Evolutionary conservation across 129 eudicot species (phyloP), one percentile per base, ranked within the genome.

Genomic region (Chrysanthemum seticuspe): DNA sequence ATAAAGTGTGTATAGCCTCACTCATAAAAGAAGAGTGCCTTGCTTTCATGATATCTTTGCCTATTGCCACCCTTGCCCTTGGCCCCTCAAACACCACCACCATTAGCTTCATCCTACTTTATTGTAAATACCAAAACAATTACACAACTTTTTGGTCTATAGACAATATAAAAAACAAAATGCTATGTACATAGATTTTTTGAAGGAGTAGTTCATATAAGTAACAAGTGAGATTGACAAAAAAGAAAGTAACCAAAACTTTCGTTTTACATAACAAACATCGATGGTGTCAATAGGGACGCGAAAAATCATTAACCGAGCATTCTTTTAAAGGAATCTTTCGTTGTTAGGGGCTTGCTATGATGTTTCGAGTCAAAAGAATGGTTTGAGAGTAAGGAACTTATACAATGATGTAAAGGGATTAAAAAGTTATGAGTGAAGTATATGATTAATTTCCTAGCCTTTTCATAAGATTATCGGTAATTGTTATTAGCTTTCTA

Each of bases 1-100:
- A 59, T 69, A 76, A 76, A 58, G 52, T 67, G 52, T 67, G 55
- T 18, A 16, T 19, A 36, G 13, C n/a, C 60, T 60, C 69, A 49
- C 34, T 4, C 48, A 52, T 56, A 76, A 76, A 60, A 76, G 67
- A 76, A 76, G 68, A 55, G 73, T 66, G 73, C 67, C 73, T 76
- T 76, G 75, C 75, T 76, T 76, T 76, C 80, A 76, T 76, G 63
- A 76, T 76, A 76, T 57, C 61, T 68, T 59, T 68, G 72, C 59
- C 67, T 56, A 67, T 76, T 68, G 62, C 47, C 70, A 74, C 65
- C 78, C 72, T 52, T 51, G 25, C 72, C 48, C 16, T 59, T 76
- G 75, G 80, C 62, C 74, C 80, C 80, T 76, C 80, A 76, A 55
- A 27, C 44, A 60, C 80, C 73, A 65, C 73, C 73, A 68, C 45